phyloP scores from a whole-genome alignment of 495 filamentous ascomycete species.

The Terfezia claveryi region DNA sequence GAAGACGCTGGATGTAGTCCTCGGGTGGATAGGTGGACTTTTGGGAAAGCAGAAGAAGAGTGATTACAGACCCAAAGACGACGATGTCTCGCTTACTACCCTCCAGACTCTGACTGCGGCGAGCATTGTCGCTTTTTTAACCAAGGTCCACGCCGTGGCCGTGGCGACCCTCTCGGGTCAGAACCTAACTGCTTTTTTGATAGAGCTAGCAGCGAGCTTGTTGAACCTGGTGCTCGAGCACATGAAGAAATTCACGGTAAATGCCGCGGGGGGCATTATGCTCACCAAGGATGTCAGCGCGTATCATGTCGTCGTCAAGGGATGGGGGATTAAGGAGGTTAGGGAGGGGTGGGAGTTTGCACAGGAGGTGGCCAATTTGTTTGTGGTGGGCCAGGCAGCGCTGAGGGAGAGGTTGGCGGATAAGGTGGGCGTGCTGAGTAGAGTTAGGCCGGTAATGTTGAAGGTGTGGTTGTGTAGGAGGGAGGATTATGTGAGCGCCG shows the following conservation, averaged over 20 bases:
- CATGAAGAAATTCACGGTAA: slow-evolving; percentile 81
- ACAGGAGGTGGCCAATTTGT: slow-evolving; percentile 85
- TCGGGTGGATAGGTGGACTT: slow-evolving; percentile 55
- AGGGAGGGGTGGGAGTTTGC: slow-evolving; percentile 57
- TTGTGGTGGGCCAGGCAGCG: slow-evolving; percentile 41
- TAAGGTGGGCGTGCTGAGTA: slow-evolving; percentile 10
- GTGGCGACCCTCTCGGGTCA: slow-evolving; percentile 48
- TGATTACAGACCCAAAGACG: slow-evolving; percentile 81
- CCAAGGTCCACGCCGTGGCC: slow-evolving; percentile 36
- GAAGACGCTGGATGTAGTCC: slow-evolving; percentile 58
- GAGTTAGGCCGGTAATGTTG: slow-evolving; percentile 12
- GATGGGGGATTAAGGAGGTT: slow-evolving; percentile 52
- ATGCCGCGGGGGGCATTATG: slow-evolving; percentile 77
- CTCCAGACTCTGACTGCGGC: slow-evolving; percentile 74
- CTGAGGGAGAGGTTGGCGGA: slow-evolving; percentile 18
- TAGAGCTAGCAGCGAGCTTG: slow-evolving; percentile 66
- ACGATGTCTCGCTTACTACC: slow-evolving; percentile 54
- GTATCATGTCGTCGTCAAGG: slow-evolving; percentile 62
- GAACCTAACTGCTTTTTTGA: slow-evolving; percentile 54
- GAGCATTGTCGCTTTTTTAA: slow-evolving; percentile 54
- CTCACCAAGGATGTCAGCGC: slow-evolving; percentile 88
- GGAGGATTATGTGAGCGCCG: slow-evolving; percentile 16
- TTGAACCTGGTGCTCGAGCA: slow-evolving; percentile 66
- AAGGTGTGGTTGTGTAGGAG: slow-evolving; percentile 17
- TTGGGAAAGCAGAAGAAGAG: slow-evolving; percentile 67